These are phyloP conservation scores for Paspalum notatum DNA, from an alignment of 176 grass and related monocot species.

Conservation along the genomic window DNA sequence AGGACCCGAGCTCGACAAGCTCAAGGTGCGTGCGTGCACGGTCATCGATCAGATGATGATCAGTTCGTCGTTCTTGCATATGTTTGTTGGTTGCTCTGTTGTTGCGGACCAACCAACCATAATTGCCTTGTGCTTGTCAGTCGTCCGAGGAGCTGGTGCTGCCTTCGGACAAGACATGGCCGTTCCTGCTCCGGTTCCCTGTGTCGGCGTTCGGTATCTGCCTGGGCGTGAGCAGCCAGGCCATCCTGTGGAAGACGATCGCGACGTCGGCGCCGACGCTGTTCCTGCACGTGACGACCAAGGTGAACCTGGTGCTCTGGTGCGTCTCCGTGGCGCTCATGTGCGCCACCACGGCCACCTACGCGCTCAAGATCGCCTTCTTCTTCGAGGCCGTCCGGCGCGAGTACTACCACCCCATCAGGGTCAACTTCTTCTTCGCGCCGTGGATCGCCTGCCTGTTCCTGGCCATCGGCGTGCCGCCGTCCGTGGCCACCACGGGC, in stretches of 20 bases:
- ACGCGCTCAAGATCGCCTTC: slow-evolving; percentile 70
- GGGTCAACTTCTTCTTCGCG: slow-evolving; percentile 97
- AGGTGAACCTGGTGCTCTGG: slow-evolving; percentile 79
- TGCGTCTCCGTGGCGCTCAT: slow-evolving; percentile 59
- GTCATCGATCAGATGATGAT: too few relatives aligned
- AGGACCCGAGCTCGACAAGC: slow-evolving; percentile 82
- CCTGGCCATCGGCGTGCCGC: slow-evolving; percentile 64
- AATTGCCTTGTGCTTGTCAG: slow-evolving; percentile 25
- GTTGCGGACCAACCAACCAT: not conserved
- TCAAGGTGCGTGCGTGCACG: slow-evolving; percentile 50
- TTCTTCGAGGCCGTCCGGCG: slow-evolving; percentile 86
- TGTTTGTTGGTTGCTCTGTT: not conserved
- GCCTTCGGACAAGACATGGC: slow-evolving; percentile 83
- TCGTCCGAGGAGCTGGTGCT: slow-evolving; percentile 70
- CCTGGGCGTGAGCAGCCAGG: slow-evolving; percentile 90
- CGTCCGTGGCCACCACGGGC: slow-evolving; percentile 16
- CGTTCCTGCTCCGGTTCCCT: slow-evolving; percentile 89
- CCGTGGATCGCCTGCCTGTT: slow-evolving; percentile 89
- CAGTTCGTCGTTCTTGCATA: not conserved
- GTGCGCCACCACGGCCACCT: slow-evolving; percentile 46
- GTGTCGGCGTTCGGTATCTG: slow-evolving; percentile 85
- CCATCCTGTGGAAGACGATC: slow-evolving; percentile 84
- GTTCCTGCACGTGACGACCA: slow-evolving; percentile 68
- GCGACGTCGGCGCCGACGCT: slow-evolving; percentile 59
- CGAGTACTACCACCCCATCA: slow-evolving; percentile 89